Percentiles rank a stretch among this genome's conserved stretches.
These are phyloP conservation scores for Trametes sanguinea DNA, from an alignment of 768 basidiomycete species.

Conservation along the genomic window DNA sequence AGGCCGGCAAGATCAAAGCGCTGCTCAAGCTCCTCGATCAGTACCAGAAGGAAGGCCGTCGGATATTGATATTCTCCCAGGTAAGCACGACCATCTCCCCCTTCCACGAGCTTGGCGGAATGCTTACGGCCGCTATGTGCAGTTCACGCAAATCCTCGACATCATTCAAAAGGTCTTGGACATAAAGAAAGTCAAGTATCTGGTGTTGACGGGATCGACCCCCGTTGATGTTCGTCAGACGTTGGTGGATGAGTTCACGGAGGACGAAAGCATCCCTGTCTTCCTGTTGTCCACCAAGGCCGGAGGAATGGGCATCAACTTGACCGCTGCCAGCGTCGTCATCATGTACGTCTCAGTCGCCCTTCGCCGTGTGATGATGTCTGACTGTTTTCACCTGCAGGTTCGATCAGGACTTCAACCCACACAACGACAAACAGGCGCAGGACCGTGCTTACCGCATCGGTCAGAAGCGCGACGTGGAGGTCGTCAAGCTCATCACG, in stretches of 20 bases:
- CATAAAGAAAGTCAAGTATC: conserved; percentile 68
- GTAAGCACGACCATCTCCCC: conserved; percentile 40
- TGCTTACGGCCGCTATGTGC: conserved; percentile 1
- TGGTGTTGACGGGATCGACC: conserved; percentile 89
- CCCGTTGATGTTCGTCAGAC: conserved; percentile 92
- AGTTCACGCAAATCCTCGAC: conserved; percentile 97
- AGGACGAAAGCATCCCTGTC: conserved; percentile 79
- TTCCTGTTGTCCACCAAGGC: conserved; percentile 93
- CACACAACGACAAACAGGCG: conserved; percentile 96
- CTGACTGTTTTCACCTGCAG: conserved; percentile 37
- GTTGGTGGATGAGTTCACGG: conserved; percentile 93
- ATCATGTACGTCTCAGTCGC: conserved; percentile 64
- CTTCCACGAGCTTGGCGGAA: not conserved
- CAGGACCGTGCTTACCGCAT: conserved; percentile 98
- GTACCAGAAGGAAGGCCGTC: conserved; percentile 69
- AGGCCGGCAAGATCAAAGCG: conserved; percentile 85
- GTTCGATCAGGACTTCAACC: conserved; percentile 99
- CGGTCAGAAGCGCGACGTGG: conserved; percentile 91
- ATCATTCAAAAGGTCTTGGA: conserved; percentile 85
- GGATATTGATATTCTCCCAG: conserved; percentile 94
- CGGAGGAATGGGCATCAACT: conserved; percentile 94
- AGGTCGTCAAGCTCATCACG: conserved; percentile 92
- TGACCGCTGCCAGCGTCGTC: conserved; percentile 94
- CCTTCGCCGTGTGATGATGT: not conserved
- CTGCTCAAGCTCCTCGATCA: conserved; percentile 70